A percentile compares a stretch with the other conserved stretches of the same genome.
Conservation (phyloP, 2,329 filamentous ascomycete species). For the Mollisiaceae sp. region DNA sequence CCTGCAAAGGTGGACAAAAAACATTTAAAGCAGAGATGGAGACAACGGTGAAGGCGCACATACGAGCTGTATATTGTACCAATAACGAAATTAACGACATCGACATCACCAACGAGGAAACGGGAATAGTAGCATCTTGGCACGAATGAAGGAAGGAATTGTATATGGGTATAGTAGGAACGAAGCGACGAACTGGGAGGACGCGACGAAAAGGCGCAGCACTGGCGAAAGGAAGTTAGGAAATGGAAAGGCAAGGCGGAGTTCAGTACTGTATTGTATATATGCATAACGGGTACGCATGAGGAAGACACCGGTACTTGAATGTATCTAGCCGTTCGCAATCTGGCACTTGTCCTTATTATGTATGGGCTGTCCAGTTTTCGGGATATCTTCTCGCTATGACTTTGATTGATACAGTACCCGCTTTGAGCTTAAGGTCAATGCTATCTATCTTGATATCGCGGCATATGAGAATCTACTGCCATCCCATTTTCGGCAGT, state of each 20-base stretch:
- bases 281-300: slow-evolving; percentile 3
- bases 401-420: background rate
- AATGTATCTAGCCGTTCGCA: background rate
- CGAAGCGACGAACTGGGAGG: slow-evolving; percentile 9
- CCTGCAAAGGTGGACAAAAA: background rate
- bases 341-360: background rate
- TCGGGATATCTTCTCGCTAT: background rate
- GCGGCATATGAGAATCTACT: background rate
- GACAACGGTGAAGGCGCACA: background rate
- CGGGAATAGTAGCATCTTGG: background rate
- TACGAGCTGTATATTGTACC: slow-evolving; percentile 24
- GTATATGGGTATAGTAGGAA: slow-evolving; percentile 8
- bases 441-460: background rate
- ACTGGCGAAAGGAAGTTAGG: slow-evolving; percentile 1
- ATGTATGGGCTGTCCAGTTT: background rate
- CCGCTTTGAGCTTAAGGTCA: slow-evolving; percentile 1
- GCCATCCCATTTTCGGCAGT: slow-evolving; percentile 8
- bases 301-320: background rate
- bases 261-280: background rate
- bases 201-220: slow-evolving; percentile 3
- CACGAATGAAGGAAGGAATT: background rate
- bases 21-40: background rate
- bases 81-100: slow-evolving; percentile 25
- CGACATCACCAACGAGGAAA: slow-evolving; percentile 5
- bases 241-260: slow-evolving; percentile 3